Percentiles rank a stretch among this genome's conserved stretches.
Conservation (phyloP, 1,284 basidiomycete species). For the Amylostereum areolatum region DNA sequence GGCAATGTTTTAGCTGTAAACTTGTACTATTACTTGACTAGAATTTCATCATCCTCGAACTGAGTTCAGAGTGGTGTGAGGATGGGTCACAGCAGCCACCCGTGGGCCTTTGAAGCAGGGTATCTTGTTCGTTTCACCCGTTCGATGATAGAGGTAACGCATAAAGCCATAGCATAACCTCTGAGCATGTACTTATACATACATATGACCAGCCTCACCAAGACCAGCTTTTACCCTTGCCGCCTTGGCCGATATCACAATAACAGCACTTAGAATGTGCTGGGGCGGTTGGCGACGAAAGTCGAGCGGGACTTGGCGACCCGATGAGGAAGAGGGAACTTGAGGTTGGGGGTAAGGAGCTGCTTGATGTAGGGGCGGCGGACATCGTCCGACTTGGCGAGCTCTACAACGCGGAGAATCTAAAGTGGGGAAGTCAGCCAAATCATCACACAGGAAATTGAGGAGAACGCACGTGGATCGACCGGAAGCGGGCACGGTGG, state of each 20-base stretch:
- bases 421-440: constrained; percentile 24
- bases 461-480: constrained; percentile 74
- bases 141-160: too few relatives aligned
- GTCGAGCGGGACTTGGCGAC: constrained; percentile 65
- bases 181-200: neutral
- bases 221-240: neutral
- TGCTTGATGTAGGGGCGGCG: constrained; percentile 98
- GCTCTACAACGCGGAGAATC: constrained; percentile 92
- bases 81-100: too few relatives aligned
- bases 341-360: constrained; percentile 84
- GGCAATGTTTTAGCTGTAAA: too few relatives aligned
- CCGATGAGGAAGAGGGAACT: constrained; percentile 98
- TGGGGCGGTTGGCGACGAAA: constrained; percentile 68
- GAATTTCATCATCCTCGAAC: too few relatives aligned
- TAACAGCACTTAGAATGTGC: constrained; percentile 47
- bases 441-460: constrained; percentile 30
- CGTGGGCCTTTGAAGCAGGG: too few relatives aligned
- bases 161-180: neutral
- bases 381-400: constrained; percentile 89
- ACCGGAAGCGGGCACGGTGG: constrained; percentile 98
- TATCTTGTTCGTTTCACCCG: too few relatives aligned
- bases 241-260: neutral
- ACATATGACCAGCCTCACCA: neutral
- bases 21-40: too few relatives aligned
- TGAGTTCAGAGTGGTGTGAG: too few relatives aligned